Percentiles rank a stretch among this genome's conserved stretches.
These are phyloP conservation scores for Actinidia polygama DNA, from an alignment of 179 eudicot species.

Conservation along the genomic window DNA sequence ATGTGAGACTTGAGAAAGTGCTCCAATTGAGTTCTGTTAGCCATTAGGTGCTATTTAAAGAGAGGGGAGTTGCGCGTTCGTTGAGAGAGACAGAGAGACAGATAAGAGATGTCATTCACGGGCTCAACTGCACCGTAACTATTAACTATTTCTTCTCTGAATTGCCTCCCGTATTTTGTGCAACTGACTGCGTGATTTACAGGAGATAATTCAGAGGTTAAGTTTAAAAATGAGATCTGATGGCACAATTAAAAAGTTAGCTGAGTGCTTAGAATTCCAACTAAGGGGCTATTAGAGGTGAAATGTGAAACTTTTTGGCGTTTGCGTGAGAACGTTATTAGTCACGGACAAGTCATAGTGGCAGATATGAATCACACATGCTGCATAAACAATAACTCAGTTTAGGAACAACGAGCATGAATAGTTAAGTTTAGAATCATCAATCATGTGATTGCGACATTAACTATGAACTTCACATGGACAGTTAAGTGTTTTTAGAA, in stretches of 20 bases:
- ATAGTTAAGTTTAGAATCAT: not conserved
- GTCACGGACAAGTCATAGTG: not conserved
- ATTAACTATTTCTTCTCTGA: no score
- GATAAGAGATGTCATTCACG: no score
- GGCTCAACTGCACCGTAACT: no score
- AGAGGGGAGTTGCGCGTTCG: slow-evolving; percentile 37
- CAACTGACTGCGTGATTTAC: no score
- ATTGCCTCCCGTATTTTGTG: no score
- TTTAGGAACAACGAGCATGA: not conserved
- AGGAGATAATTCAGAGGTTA: no score
- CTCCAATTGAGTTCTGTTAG: no score
- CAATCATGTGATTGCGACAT: not conserved
- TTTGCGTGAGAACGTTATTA: not conserved
- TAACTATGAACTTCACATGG: slow-evolving; percentile 7
- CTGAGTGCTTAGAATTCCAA: no score
- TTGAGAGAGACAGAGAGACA: slow-evolving; percentile 5
- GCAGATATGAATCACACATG: slow-evolving; percentile 1
- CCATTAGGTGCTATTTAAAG: slow-evolving; percentile 26
- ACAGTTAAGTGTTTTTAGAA: not conserved
- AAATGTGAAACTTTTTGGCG: slow-evolving; percentile 8
- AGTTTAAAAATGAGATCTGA: not conserved
- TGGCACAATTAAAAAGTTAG: not conserved
- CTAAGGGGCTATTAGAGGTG: not conserved
- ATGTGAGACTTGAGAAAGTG: not conserved
- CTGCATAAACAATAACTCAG: not conserved